Base-by-base conservation (phyloP, 495 filamentous ascomycete species). In the Aspergillus heteromorphus region DNA sequence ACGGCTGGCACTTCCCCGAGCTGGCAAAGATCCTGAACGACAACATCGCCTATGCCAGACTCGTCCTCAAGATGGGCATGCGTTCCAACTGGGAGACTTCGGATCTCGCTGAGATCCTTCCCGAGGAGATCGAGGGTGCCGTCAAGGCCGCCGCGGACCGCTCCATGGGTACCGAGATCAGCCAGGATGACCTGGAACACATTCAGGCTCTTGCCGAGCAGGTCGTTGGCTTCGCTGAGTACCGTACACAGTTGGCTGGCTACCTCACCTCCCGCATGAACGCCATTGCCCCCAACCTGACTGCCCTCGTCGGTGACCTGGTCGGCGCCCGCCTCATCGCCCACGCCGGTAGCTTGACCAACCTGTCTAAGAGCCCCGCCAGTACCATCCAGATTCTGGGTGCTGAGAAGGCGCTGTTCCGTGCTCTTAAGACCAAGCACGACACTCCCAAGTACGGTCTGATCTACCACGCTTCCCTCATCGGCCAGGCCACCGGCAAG, bases 1-100 rank as follows among this genome's bases (percentile, higher is more conserved):
- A 99, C 64, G 93, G 93, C 53, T 99, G 93, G 93, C 95, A 97
- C 74, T 99, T 97, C 78, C 93, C 93, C 19, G 93, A 99, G 74
- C 81, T 99, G 81, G 91, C 87, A 55, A 88, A 88, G 69, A 97
- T 97, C 66, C 81, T 99, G 58, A 95, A 96, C 69, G 93, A 99
- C 80, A 99, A 99, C 73, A 74, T 97, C 49, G 95, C 95, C 53
- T 97, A 97, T 65, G 81, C 93, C 51, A 82, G 83, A 47, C 83
- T 97, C 47, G 91, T 97, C 54, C 74, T 92, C 50, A 80, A 82
- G 59, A 88, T 96, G 81, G 93, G 93, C 58, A 87, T 95, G 83
- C 84, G 93, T 49, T 76, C 81, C 49, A 89, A 89, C 65, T 87
- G 83, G 51, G 75, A 83, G 51, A 80, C 78, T 38, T 77, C 83